A percentile compares a stretch with the other conserved stretches of the same genome.
Conservation (phyloP, 345 rosid genomes). For the Bruguiera parviflora region DNA sequence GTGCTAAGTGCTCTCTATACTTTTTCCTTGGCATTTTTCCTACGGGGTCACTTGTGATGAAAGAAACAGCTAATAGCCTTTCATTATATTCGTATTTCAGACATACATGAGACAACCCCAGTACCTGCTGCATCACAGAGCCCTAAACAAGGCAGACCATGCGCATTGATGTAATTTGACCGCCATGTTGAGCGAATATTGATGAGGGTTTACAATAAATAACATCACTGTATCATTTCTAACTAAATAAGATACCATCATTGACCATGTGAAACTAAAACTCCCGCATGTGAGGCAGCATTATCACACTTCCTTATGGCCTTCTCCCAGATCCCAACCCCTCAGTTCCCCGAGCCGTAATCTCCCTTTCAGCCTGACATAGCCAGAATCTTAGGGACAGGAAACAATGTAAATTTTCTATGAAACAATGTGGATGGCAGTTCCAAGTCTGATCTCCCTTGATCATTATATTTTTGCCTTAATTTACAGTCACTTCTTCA, state of each 20-base stretch:
- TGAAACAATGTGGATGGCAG: too few species aligned
- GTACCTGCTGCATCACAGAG: neutral
- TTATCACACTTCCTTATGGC: constrained; percentile 15
- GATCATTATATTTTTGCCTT: too few species aligned
- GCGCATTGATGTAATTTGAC: constrained; percentile 23
- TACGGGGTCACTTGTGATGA: constrained; percentile 13
- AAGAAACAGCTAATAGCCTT: constrained; percentile 12
- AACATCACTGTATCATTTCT: constrained; percentile 20
- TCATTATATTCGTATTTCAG: neutral
- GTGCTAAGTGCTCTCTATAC: constrained; percentile 4
- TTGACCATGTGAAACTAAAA: constrained; percentile 23
- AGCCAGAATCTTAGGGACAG: too few species aligned
- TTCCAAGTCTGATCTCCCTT: too few species aligned
- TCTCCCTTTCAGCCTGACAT: neutral
- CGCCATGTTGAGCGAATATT: constrained; percentile 13
- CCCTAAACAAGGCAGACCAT: constrained; percentile 15
- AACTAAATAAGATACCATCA: constrained; percentile 27
- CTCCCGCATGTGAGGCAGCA: constrained; percentile 29
- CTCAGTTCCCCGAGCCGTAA: constrained; percentile 20
- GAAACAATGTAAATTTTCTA: too few species aligned
- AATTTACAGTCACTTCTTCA: too few species aligned
- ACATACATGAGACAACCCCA: neutral
- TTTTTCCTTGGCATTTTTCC: neutral
- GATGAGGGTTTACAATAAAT: constrained; percentile 27
- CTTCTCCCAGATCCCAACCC: constrained; percentile 20